These are phyloP conservation scores for Gymnopilus junonius DNA, from an alignment of 768 basidiomycete genomes.

Conservation along the genomic window DNA sequence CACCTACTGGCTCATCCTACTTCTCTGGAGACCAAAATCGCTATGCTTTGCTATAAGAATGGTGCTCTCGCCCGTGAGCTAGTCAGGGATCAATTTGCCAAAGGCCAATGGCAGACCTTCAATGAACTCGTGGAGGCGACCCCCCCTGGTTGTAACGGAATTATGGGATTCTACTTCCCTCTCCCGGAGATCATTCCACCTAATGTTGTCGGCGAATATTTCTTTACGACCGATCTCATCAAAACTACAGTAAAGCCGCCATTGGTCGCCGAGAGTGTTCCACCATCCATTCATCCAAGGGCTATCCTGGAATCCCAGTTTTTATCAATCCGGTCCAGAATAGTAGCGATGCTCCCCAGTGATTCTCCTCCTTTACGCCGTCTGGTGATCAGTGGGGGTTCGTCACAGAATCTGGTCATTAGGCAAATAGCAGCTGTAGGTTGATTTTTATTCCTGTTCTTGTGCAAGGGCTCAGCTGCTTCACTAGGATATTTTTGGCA, in stretches of 20 bases:
- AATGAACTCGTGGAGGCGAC: conserved; percentile 63
- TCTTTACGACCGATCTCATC: conserved; percentile 48
- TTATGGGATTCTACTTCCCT: conserved; percentile 79
- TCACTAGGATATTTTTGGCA: conserved; percentile 70
- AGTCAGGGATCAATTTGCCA: conserved; percentile 68
- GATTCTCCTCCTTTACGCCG: conserved; percentile 60
- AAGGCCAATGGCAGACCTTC: conserved; percentile 68
- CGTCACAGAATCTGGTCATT: conserved; percentile 73
- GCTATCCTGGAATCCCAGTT: conserved; percentile 87
- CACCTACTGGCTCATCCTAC: conserved; percentile 78
- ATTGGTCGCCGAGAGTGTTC: conserved; percentile 41
- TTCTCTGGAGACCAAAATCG: conserved; percentile 65
- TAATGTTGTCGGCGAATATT: conserved; percentile 71
- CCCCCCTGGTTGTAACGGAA: conserved; percentile 60
- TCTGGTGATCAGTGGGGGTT: conserved; percentile 80
- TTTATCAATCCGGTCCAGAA: conserved; percentile 76
- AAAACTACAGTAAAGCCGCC: conserved; percentile 28
- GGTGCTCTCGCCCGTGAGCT: conserved; percentile 83
- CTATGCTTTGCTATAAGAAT: conserved; percentile 94
- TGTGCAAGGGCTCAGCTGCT: not conserved
- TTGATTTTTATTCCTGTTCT: not conserved
- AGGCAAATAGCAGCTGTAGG: conserved; percentile 69
- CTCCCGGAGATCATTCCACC: conserved; percentile 89
- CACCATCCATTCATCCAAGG: conserved; percentile 59
- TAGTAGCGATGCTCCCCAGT: conserved; percentile 67